Evolutionary conservation across 306 rosid genomes (phyloP), one percentile per base, ranked within the genome.

Genomic region (Lathyrus aphaca): DNA sequence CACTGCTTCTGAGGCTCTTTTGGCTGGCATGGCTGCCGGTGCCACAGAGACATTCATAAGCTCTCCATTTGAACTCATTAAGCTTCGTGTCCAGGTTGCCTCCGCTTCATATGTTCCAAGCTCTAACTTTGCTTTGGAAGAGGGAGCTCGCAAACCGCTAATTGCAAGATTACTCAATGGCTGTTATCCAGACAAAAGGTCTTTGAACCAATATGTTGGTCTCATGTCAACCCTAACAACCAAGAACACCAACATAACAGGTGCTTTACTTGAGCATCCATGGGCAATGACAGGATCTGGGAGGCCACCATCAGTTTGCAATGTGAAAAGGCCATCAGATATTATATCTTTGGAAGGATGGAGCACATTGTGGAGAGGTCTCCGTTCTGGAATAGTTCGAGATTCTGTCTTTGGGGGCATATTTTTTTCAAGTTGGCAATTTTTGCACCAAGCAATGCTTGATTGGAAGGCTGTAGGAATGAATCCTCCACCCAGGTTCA

Each of bases 271-370:
- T 74, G 97, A 79, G 71, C 84, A 87, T 78, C 97, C 99, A 38
- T 94, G 97, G 99, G 81, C 88, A 88, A 88, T 91, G 96, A 86
- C 95, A 5, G 99, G 97, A 45, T 91, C 91, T 68, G 95, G 95
- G 60, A 86, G 25, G 71, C 95, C 96, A 75, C 99, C 97, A 35
- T 73, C 95, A 13, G 87, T 83, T 74, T 76, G 69, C 72, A 68
- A 63, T 39, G 95, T 94, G 68, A 78, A 73, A 79, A 91, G 81
- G 60, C 88, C 87, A 59, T 79, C 66, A 1, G 85, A 88, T 19
- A 73, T 94, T 56, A 55, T 88, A 69, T 85, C 92, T 53, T 86
- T 94, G 66, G 99, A 91, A 88, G 97, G 99, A 74, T 87, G 95
- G 92, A 58, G 81, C 10, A 55, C 95, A 30, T 80, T 90, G 23